Evolutionary conservation across 2,329 filamentous ascomycete genomes (phyloP).

Genomic region (Eutypa lata): DNA sequence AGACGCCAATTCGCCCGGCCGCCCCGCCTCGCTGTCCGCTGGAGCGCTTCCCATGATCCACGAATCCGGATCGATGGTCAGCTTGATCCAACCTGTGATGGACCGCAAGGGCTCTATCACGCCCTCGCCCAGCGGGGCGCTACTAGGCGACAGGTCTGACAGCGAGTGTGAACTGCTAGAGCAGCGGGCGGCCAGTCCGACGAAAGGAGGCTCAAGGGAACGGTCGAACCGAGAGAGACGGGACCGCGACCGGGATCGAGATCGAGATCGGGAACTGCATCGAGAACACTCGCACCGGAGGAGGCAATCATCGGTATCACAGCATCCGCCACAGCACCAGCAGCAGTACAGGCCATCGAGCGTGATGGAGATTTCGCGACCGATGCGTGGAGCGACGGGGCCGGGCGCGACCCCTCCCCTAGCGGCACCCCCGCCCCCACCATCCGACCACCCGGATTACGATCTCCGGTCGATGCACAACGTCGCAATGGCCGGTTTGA

Average conservation of each 20-base stretch:
- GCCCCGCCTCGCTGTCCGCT: neutral
- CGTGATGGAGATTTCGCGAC: neutral
- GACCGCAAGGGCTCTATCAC: too few species aligned
- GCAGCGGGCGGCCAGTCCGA: neutral
- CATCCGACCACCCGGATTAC: slow-evolving; percentile 15
- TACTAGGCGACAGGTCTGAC: neutral
- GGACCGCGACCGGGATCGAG: too few species aligned
- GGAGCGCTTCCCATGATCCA: neutral
- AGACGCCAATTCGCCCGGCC: neutral
- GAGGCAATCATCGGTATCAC: neutral
- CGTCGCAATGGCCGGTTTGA: slow-evolving; percentile 26
- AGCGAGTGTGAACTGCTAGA: neutral
- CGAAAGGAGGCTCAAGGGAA: neutral
- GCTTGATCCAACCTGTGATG: too few species aligned
- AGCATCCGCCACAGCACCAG: neutral
- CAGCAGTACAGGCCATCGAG: neutral
- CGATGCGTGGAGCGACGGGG: neutral
- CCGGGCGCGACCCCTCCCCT: neutral
- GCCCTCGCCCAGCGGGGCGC: too few species aligned
- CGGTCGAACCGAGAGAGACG: neutral
- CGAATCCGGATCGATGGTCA: too few species aligned
- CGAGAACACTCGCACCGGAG: too few species aligned
- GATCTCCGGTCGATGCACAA: slow-evolving; percentile 28
- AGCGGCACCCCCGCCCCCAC: neutral
- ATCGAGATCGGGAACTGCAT: too few species aligned